Base-by-base conservation (phyloP, 1,284 basidiomycete species). In the Sporisorium iseilematis-ciliati region DNA sequence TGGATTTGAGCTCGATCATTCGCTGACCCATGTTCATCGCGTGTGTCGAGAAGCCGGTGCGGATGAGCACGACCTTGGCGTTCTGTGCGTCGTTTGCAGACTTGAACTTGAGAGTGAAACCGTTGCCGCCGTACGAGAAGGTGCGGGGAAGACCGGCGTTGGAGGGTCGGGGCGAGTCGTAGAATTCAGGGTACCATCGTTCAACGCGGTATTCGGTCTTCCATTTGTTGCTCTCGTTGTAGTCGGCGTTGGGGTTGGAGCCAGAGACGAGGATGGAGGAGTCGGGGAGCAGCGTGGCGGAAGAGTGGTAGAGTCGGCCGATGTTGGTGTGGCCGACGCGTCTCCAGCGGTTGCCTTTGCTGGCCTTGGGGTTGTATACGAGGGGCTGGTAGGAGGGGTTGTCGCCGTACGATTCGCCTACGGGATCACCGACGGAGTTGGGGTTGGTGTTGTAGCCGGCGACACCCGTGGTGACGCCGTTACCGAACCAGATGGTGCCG, bases 21-120 rank as follows among this genome's bases (percentile, higher is more conserved):
- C 80, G 69, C 84, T 93, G 92, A 18, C 92, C 92, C 92, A 94
- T 95, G 88, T 95, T 95, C 90, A 97, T 93, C 18, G 90, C 94
- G 85, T 97, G 95, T 0, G 94, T 97, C 0, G 93, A 93, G 88
- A 95, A 97, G 4, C 95, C 95, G 33, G 91, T 90, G 61, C 96
- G 92, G 67, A 93, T 88, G 72, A 98, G 86, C 58, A 91, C 90
- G 18, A 95, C 92, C 16, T 90, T 92, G 53, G 78, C 65, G 35
- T 78, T 78, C 31, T 46, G 23, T 18, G 74, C 92, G 10, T 75
- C 43, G 0, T 59, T 38, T 1, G 70, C 68, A 6, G 57, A 57
- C 58, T 26, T 20, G 25, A 81, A 52, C 16, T 33, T 75, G 52
- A 83, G 33, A 25, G 69, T 66, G 68, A 83, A 81, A 7, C 46